A percentile compares a stretch with the other conserved stretches of the same genome.
These are phyloP conservation scores for Pyricularia sp. DNA, from an alignment of 2,329 filamentous ascomycete species.

Conservation along the genomic window DNA sequence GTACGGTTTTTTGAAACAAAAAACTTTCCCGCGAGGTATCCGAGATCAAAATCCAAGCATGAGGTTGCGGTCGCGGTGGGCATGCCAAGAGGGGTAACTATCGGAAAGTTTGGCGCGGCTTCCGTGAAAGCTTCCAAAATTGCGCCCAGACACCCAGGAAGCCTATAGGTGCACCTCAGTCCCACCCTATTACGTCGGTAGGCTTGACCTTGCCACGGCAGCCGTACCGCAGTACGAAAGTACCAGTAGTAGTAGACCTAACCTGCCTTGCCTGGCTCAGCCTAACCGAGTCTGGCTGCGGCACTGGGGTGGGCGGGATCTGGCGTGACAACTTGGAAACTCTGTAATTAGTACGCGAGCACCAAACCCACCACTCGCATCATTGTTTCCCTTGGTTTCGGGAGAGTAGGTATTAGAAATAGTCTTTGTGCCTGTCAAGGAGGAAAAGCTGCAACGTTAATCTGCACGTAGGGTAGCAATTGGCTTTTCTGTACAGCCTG, in stretches of 20 bases:
- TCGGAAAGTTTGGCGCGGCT: not conserved
- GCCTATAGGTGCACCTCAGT: not conserved
- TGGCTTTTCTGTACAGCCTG: not conserved
- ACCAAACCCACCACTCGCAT: not conserved
- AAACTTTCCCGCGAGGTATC: not conserved
- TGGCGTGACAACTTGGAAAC: not conserved
- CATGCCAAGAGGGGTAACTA: not conserved
- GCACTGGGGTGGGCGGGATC: not conserved
- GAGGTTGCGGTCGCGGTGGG: not conserved
- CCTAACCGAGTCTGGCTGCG: not conserved
- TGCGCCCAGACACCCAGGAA: not conserved
- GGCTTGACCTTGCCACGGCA: not conserved
- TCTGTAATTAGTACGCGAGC: not conserved
- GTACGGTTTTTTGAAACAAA: not conserved
- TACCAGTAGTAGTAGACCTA: not conserved
- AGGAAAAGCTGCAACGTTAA: not conserved
- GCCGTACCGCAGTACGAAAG: not conserved
- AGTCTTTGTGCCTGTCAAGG: not conserved
- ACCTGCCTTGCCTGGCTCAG: not conserved
- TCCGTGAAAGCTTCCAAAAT: constrained; percentile 1
- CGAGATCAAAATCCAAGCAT: not conserved
- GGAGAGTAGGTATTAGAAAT: no score
- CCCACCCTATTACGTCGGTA: not conserved
- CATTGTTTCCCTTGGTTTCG: not conserved
- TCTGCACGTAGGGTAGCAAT: not conserved